Evolutionary conservation across 495 filamentous ascomycete genomes (phyloP), one percentile per base, ranked within the genome.

Genomic region (Daldinia childiae): DNA sequence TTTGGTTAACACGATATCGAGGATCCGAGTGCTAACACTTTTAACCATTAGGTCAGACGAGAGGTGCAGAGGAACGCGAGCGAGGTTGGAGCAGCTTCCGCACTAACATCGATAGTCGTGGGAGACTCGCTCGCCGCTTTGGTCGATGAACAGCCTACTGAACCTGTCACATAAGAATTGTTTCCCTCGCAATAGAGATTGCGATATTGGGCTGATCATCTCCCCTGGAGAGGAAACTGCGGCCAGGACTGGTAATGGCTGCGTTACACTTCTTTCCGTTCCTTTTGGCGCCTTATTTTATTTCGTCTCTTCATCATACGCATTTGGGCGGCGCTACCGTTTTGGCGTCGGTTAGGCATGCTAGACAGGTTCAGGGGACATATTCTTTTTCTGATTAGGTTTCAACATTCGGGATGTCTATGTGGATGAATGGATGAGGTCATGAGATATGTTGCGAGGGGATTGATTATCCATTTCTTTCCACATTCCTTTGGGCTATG

Each of bases 61-160:
- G 69, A 56, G 81, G 84, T 66, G 78, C 77, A 68, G 81, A 87
- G 3, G 79, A 83, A 56, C 78, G 82, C 26, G 79, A 87, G 72
- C 78, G 75, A 55, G 80, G 73, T 70, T 87, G 81, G 84, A 81
- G 68, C 41, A 78, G 74, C 27, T 82, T 85, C 69, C 80, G 82
- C 58, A 68, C 63, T 8, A 78, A 78, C 26, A 27, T 80, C 29
- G 81, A 78, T n/a, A 68, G 56, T 63, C 73, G 71, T n/a, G 66
- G 74, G 29, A 75, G 76, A 52, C 71, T 82, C 21, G 66, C 75
- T 27, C 75, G 78, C 19, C 78, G 81, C 29, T 76, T 83, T 21
- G 79, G 80, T 21, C 68, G 70, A 63, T 74, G 68, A 7, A 24
- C 12, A n/a, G 45, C 1, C 9, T 19, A 9, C 7, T 17, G 0